Percentiles rank a stretch among this genome's conserved stretches.
These are phyloP conservation scores for Candida buenavistaensis DNA, from an alignment of 1,139 yeast genomes.

Conservation along the genomic window DNA sequence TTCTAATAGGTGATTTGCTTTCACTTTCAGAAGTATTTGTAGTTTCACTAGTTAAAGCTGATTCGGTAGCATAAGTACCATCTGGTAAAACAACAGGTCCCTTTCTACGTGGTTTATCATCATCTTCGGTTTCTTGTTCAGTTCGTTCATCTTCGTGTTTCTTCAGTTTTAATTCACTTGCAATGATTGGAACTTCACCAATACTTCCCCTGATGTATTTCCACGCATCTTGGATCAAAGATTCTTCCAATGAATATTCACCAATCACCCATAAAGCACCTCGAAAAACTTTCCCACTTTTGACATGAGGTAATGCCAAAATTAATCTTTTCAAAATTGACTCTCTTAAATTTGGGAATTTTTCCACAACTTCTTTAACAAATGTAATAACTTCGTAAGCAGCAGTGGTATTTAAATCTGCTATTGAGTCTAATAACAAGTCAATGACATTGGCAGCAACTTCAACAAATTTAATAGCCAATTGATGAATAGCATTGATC, in stretches of 20 bases:
- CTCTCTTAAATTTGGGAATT: slow-evolving; percentile 78
- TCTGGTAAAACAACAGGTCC: slow-evolving; percentile 93
- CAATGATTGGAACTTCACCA: slow-evolving; percentile 89
- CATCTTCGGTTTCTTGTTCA: slow-evolving; percentile 23
- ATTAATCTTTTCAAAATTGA: slow-evolving; percentile 67
- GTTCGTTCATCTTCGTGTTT: slow-evolving; percentile 30
- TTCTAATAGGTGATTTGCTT: slow-evolving; percentile 73
- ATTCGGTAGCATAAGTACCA: slow-evolving; percentile 98
- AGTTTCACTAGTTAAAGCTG: slow-evolving; percentile 64
- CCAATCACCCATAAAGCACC: slow-evolving; percentile 97
- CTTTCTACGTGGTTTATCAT: slow-evolving; percentile 30
- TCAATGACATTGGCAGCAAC: slow-evolving; percentile 93
- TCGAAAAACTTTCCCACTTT: slow-evolving; percentile 88
- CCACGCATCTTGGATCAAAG: slow-evolving; percentile 84
- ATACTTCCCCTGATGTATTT: slow-evolving; percentile 76
- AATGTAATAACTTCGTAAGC: slow-evolving; percentile 88
- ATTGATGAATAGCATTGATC: slow-evolving; percentile 83
- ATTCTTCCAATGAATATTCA: slow-evolving; percentile 77
- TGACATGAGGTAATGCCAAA: slow-evolving; percentile 61
- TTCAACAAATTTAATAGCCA: slow-evolving; percentile 86
- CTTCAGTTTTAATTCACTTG: slow-evolving; percentile 65
- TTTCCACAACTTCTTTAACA: slow-evolving; percentile 91
- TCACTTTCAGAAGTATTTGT: slow-evolving; percentile 33
- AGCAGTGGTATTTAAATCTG: slow-evolving; percentile 80
- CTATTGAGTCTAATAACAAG: slow-evolving; percentile 79